Percentiles rank a stretch among this genome's conserved stretches.
These are phyloP conservation scores for Naganishia sp. DNA, from an alignment of 1,284 basidiomycete species.

Conservation along the genomic window DNA sequence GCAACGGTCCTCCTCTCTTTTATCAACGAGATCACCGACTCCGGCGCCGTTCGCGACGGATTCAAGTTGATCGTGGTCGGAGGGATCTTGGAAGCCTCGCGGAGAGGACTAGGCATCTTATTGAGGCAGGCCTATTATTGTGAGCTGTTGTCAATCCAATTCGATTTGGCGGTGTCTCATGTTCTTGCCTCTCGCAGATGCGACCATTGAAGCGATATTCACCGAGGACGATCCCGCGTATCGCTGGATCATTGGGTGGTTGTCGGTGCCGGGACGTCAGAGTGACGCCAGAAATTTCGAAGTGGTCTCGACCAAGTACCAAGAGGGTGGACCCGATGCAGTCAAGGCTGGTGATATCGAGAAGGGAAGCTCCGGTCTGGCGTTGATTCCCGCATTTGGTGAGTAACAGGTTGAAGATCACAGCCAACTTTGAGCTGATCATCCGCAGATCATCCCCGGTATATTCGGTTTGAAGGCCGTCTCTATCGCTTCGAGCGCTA, in stretches of 20 bases:
- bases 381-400: constrained; percentile 27
- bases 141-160: not conserved
- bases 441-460: constrained; percentile 17
- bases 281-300: constrained; percentile 28
- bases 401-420: not conserved
- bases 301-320: constrained; percentile 22
- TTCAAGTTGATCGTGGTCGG: constrained; percentile 32
- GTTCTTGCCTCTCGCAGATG: not conserved
- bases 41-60: constrained; percentile 31
- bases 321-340: not conserved
- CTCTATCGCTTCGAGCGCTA: constrained; percentile 24
- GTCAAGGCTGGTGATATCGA: not conserved
- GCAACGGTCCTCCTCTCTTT: constrained; percentile 5
- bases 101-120: constrained; percentile 15
- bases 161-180: not conserved
- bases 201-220: constrained; percentile 29
- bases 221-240: constrained; percentile 31
- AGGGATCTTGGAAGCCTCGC: constrained; percentile 30
- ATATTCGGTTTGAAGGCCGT: constrained; percentile 25
- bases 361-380: constrained; percentile 2
- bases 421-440: not conserved
- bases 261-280: constrained; percentile 22
- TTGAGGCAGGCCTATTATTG: constrained; percentile 15
- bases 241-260: constrained; percentile 32
- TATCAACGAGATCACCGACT: constrained; percentile 25